Evolutionary conservation across 2,329 filamentous ascomycete genomes (phyloP).

Genomic region (Drechmeria coniospora): DNA sequence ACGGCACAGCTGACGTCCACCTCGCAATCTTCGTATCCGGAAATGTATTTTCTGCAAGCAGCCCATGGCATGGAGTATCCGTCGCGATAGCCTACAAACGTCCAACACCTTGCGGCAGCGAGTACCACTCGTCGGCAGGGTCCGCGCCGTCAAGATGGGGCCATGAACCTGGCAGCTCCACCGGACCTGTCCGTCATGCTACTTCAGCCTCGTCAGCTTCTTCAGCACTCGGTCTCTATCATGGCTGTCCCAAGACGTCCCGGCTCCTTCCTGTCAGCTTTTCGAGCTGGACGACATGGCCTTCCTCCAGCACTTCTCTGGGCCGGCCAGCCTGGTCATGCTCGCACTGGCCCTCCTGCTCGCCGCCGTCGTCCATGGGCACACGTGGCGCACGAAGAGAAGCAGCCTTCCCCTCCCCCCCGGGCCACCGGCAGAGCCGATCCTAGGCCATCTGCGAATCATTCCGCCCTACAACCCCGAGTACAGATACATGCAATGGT

Average conservation of each 20-base stretch:
- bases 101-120: too few relatives aligned
- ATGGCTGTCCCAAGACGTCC: neutral
- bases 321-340: slow-evolving; percentile 1
- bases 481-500: slow-evolving; percentile 15
- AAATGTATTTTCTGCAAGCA: neutral
- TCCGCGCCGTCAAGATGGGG: too few relatives aligned
- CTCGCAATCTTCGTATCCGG: neutral
- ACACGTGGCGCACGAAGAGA: slow-evolving; percentile 1
- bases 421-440: slow-evolving; percentile 18
- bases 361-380: slow-evolving; percentile 2
- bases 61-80: neutral
- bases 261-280: neutral
- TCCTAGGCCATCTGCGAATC: slow-evolving; percentile 28
- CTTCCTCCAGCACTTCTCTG: slow-evolving; percentile 1
- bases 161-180: too few relatives aligned
- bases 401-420: slow-evolving; percentile 13
- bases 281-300: slow-evolving; percentile 1
- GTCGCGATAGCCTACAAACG: too few relatives aligned
- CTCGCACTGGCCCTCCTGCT: slow-evolving; percentile 2
- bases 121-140: too few relatives aligned
- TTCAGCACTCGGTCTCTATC: too few relatives aligned
- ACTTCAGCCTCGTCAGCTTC: too few relatives aligned
- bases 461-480: slow-evolving; percentile 19
- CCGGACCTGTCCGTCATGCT: too few relatives aligned
- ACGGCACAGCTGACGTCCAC: too few relatives aligned